These are phyloP conservation scores for Calendula officinalis DNA, from an alignment of 129 eudicot genomes.

Conservation along the genomic window DNA sequence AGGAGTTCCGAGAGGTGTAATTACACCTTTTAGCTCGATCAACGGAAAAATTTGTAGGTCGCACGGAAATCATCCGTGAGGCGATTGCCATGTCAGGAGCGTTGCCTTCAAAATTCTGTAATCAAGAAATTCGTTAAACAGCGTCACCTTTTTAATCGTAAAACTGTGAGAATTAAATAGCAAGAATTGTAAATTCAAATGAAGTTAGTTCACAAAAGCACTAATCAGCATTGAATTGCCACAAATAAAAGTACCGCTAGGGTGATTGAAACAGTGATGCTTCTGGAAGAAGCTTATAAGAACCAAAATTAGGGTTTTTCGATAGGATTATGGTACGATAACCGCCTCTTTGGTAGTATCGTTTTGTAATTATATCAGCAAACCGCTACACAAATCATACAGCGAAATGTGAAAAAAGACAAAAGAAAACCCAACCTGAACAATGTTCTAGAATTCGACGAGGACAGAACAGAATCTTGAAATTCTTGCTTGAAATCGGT, in stretches of 20 bases:
- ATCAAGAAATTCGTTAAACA: not conserved
- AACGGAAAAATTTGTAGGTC: not conserved
- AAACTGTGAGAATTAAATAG: not conserved
- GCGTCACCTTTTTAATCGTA: not conserved
- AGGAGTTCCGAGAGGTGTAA: not conserved
- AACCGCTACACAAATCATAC: not conserved
- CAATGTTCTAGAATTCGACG: not conserved
- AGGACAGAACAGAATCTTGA: not conserved
- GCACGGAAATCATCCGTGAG: slow-evolving; percentile 7
- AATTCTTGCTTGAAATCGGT: not conserved
- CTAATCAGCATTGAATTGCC: not conserved
- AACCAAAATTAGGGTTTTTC: no score
- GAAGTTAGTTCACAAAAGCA: not conserved
- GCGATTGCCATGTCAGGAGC: not conserved
- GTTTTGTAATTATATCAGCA: no score
- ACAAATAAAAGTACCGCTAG: not conserved
- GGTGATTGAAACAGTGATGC: no score
- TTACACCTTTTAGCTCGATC: slow-evolving; percentile 10
- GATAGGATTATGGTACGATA: no score
- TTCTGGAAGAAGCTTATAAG: no score
- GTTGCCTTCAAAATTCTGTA: not conserved
- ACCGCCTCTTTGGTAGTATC: no score
- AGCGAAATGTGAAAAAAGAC: not conserved
- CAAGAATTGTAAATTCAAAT: not conserved
- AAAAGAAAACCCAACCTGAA: not conserved